Evolutionary conservation across 257 asterid species (phyloP), one percentile per base, ranked within the genome.

Genomic region (Solanum pinnatisectum): DNA sequence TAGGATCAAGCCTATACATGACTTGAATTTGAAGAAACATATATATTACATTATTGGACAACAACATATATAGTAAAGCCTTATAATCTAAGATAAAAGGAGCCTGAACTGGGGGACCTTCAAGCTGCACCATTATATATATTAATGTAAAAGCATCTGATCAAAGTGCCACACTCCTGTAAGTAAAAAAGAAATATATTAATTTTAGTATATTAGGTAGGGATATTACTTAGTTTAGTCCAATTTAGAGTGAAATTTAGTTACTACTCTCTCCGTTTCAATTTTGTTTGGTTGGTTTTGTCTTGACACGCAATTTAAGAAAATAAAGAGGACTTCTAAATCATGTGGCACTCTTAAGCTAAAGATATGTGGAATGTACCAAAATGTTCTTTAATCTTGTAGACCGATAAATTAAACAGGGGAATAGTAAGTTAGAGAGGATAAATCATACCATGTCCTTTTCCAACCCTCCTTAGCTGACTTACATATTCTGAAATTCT

Each of bases 391-490:
- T n/a, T 65, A 65, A n/a, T 11, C 32, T n/a, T 63, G 13, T n/a
- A 52, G n/a, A 6, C 10, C 0, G 23, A 52, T 10, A 52, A 52
- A 65, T 63, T n/a, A 65, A n/a, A 65, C 8, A 3, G 32, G 27
- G 33, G 32, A 65, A 4, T n/a, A 76, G 52, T 74, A 39, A 39
- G 83, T 39, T 37, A 11, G 6, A 23, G 35, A 84, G n/a, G 25
- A 60, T 13, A 59, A 59, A 88, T 84, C 90, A 7, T 95, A 95
- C 99, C 98, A 20, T 94, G 98, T 87, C 98, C 99, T 90, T 94
- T 95, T 59, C 99, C 99, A 40, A 95, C 95, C 96, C 94, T 94
- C 89, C 98, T 94, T 90, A 96, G 72, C 77, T 96, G 98, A 88
- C 98, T 90, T 46, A 95, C 93, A 88, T 95, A 96, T 46, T 93